Evolutionary conservation across 371 early-diverging fungal genomes (phyloP), one percentile per base, ranked within the genome.

Genomic region (Mortierella sp.): DNA sequence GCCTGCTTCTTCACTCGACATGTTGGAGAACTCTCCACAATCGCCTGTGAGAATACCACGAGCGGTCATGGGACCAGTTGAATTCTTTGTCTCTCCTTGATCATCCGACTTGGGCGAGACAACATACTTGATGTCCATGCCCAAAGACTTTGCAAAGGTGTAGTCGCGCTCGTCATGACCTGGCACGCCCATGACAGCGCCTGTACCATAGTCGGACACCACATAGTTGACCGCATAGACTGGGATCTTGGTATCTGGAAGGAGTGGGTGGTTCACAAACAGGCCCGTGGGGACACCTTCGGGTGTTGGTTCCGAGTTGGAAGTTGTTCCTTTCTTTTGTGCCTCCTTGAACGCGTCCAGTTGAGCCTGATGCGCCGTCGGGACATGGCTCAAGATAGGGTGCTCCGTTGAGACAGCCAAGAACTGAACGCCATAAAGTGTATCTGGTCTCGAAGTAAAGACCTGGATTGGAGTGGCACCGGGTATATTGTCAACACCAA

Each of bases 131-230:
- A 58, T 48, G 2, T 70, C 61, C 18, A 67, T 66, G 11, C 70
- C 64, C 43, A 71, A 64, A 1, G 43, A 66, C 19, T 64, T 45
- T 9, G 84, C 16, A 88, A 3, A 5, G 61, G 57, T 66, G 70
- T 70, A 29, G 56, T 53, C 28, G 60, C 16, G 9, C 30, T 52
- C 66, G 69, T 71, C 80, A 29, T 84, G 81, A 44, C 64, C 56
- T 25, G 68, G 11, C 3, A 94, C 95, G 45, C 92, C 94, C 95
- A 95, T 95, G 28, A 95, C 93, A 3, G 95, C 94, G 15, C 95
- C 95, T 0, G 94, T 92, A 1, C 94, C 94, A 74, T 95, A 95
- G 53, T 91, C 91, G 0, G 90, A 84, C 6, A 94, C 76, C 0
- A 95, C 95, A 72, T 95, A 95, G 51, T 88, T 88, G 23, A 93